phyloP scores from a whole-genome alignment of 768 basidiomycete species.

The Lactarius indigo region DNA sequence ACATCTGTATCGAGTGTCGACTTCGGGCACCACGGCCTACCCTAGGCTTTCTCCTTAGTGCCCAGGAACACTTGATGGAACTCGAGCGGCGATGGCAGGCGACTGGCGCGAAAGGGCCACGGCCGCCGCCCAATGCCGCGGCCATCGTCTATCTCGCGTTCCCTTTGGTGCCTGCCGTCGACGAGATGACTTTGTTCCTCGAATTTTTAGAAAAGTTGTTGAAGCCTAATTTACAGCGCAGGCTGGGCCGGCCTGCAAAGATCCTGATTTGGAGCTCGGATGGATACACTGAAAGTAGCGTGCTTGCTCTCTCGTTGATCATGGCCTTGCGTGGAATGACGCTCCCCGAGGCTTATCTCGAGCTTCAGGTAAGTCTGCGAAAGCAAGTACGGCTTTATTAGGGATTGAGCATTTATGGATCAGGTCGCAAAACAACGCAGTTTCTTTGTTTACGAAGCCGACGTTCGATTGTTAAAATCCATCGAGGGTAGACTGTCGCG shows the following conservation, averaged over 20 bases:
- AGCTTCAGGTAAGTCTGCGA: constrained; percentile 56
- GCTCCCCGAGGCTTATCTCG: constrained; percentile 89
- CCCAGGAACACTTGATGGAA: constrained; percentile 68
- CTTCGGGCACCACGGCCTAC: constrained; percentile 75
- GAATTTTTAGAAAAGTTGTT: constrained; percentile 66
- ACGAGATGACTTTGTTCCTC: constrained; percentile 57
- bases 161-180: constrained; percentile 60
- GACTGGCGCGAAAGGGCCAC: constrained; percentile 40
- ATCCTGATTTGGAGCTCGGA: constrained; percentile 80
- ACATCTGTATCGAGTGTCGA: constrained; percentile 87
- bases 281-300: constrained; percentile 90
- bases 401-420: not conserved
- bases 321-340: constrained; percentile 69
- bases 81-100: constrained; percentile 58
- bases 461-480: constrained; percentile 66
- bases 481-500: constrained; percentile 55
- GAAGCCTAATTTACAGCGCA: constrained; percentile 38
- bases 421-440: constrained; percentile 63
- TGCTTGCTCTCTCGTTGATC: constrained; percentile 80
- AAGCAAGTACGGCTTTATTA: constrained; percentile 11
- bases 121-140: constrained; percentile 69
- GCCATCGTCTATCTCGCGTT: constrained; percentile 73
- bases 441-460: constrained; percentile 89
- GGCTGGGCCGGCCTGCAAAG: constrained; percentile 51
- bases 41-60: constrained; percentile 60